Percentiles rank a stretch among this genome's conserved stretches.
Conservation (phyloP, 2,329 filamentous ascomycete species). For the Cercospora sesami region DNA sequence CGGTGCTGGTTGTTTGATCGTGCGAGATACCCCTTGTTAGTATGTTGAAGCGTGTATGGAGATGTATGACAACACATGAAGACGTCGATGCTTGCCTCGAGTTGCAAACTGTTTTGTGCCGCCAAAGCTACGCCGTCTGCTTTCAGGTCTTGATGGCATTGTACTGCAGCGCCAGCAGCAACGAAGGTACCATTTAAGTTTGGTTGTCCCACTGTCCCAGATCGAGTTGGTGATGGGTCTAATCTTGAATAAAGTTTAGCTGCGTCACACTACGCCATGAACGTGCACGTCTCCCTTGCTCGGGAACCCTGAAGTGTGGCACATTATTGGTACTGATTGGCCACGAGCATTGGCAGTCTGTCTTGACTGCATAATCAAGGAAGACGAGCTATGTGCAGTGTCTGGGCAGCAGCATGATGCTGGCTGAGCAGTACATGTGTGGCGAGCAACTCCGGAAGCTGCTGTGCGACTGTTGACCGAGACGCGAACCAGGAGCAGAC, state of each 20-base stretch:
- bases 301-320: not conserved
- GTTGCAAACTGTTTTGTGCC: not conserved
- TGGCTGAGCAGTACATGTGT: not conserved
- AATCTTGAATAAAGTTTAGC: slow-evolving; percentile 1
- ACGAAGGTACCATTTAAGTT: not conserved
- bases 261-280: not conserved
- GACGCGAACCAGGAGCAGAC: not conserved
- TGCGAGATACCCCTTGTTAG: slow-evolving; percentile 13
- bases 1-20: slow-evolving; percentile 7
- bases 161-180: not conserved
- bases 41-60: not conserved
- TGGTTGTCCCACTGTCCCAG: not conserved
- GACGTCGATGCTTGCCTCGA: not conserved
- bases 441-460: not conserved
- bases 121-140: not conserved
- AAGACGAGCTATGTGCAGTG: not conserved
- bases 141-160: not conserved
- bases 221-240: not conserved
- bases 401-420: not conserved
- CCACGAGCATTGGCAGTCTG: slow-evolving; percentile 1
- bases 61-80: not conserved
- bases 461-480: not conserved
- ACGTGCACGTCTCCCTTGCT: not conserved
- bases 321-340: not conserved
- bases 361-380: slow-evolving; percentile 6